Evolutionary conservation across 2,329 filamentous ascomycete species (phyloP).

Genomic region (Septoria linicola): DNA sequence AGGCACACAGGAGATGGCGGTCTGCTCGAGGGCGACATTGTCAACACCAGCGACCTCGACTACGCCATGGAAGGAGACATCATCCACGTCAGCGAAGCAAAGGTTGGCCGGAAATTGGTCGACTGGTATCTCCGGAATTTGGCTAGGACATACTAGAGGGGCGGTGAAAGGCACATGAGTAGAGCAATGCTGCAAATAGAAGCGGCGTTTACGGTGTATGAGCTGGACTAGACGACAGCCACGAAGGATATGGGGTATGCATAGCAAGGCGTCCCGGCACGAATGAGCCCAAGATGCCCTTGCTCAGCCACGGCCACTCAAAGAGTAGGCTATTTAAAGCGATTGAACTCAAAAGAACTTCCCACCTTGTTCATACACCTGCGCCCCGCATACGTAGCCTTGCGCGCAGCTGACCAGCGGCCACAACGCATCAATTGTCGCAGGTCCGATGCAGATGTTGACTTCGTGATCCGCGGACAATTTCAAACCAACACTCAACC

Average conservation of each 20-base stretch:
- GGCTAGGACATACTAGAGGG: conserved; percentile 78
- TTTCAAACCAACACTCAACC: too few species aligned
- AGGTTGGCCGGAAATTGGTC: conserved; percentile 93
- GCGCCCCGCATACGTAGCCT: neutral
- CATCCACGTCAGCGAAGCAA: conserved; percentile 98
- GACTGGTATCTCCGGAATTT: conserved; percentile 99
- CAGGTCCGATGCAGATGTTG: too few species aligned
- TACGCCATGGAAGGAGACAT: conserved; percentile 95
- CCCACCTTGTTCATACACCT: neutral
- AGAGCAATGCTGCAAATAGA: conserved; percentile 9
- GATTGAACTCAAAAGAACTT: neutral
- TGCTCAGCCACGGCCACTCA: neutral
- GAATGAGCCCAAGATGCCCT: conserved; percentile 6
- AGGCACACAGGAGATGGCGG: conserved; percentile 83
- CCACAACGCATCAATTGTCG: too few species aligned
- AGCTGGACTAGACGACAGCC: conserved; percentile 10
- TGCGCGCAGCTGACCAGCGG: too few species aligned
- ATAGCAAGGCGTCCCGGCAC: conserved; percentile 20
- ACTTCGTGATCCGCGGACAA: too few species aligned
- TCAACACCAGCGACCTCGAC: conserved; percentile 93
- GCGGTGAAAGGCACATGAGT: neutral
- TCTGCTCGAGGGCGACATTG: conserved; percentile 84
- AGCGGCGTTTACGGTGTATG: conserved; percentile 20
- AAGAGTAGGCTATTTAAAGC: neutral
- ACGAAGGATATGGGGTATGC: conserved; percentile 10